Evolutionary conservation across 129 eudicot species (phyloP).

Genomic region (Arctium minus): DNA sequence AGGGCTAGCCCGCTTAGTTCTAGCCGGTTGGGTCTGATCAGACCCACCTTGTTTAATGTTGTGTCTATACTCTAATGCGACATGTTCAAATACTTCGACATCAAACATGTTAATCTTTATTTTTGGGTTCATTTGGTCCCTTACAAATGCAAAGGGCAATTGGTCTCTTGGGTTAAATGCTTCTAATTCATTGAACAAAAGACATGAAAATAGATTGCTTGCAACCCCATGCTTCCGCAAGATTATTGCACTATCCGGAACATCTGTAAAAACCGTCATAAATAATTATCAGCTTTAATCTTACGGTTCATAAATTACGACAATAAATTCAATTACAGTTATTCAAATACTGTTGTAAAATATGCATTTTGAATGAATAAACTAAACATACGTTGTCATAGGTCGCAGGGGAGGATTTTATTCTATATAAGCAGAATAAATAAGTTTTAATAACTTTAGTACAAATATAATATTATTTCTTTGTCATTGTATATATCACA

Average conservation of each 20-base stretch:
- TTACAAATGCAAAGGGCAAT: conserved; percentile 80
- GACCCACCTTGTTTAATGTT: conserved; percentile 46
- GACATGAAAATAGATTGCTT: conserved; percentile 75
- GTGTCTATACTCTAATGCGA: conserved; percentile 86
- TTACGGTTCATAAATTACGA: background rate
- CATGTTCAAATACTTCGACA: conserved; percentile 80
- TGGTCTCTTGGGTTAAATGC: conserved; percentile 95
- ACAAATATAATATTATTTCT: background rate
- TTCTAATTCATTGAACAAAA: conserved; percentile 83
- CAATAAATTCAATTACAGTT: background rate
- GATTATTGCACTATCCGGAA: conserved; percentile 87
- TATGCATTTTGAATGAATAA: background rate
- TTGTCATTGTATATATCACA: background rate
- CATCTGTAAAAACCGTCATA: conserved; percentile 49
- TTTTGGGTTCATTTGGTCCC: conserved; percentile 75
- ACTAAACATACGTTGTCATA: background rate
- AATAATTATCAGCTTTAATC: background rate
- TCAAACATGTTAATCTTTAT: conserved; percentile 83
- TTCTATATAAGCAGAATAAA: too few relatives aligned
- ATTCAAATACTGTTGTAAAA: background rate
- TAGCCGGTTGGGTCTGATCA: conserved; percentile 11
- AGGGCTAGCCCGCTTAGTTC: conserved; percentile 39
- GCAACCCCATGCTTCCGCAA: conserved; percentile 74
- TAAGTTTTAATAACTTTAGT: background rate
- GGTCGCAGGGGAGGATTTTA: too few relatives aligned